phyloP scores from a whole-genome alignment of 441 rosid species.

The Erodium texanum region DNA sequence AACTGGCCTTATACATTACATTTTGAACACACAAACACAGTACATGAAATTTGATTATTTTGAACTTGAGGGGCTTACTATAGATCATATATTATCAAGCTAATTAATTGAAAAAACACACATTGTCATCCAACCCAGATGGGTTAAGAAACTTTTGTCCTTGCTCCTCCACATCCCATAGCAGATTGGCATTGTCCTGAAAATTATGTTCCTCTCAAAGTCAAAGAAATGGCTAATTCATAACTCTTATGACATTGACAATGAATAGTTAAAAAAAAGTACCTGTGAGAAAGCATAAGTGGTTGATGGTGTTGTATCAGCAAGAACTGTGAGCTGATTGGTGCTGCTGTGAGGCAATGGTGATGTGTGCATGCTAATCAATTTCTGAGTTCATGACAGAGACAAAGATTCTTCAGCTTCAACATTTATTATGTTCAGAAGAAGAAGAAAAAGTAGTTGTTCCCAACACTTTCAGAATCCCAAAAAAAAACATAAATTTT shows the following conservation, averaged over 20 bases:
- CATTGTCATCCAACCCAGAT: neutral
- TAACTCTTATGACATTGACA: neutral
- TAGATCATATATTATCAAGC: neutral
- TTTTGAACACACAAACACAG: neutral
- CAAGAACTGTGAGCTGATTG: slow-evolving; percentile 28
- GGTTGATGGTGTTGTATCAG: slow-evolving; percentile 23
- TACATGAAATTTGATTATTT: neutral
- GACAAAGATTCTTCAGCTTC: slow-evolving; percentile 30
- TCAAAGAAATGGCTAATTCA: neutral
- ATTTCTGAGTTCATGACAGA: slow-evolving; percentile 30
- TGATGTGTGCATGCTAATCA: slow-evolving; percentile 23
- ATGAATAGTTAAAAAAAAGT: too few species aligned
- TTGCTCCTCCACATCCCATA: neutral
- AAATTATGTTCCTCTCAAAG: neutral
- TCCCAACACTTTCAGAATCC: neutral
- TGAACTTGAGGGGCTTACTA: neutral
- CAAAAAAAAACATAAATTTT: neutral
- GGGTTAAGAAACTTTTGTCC: neutral
- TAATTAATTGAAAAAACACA: neutral
- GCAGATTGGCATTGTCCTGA: neutral
- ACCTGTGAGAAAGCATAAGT: neutral
- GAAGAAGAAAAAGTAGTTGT: neutral
- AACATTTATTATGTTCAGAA: slow-evolving; percentile 3
- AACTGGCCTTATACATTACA: neutral
- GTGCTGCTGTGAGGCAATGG: slow-evolving; percentile 34